Percentiles rank a stretch among this genome's conserved stretches.
Evolutionary conservation across 1,284 basidiomycete genomes (phyloP).

Genomic region (Cryptococcus sp.): DNA sequence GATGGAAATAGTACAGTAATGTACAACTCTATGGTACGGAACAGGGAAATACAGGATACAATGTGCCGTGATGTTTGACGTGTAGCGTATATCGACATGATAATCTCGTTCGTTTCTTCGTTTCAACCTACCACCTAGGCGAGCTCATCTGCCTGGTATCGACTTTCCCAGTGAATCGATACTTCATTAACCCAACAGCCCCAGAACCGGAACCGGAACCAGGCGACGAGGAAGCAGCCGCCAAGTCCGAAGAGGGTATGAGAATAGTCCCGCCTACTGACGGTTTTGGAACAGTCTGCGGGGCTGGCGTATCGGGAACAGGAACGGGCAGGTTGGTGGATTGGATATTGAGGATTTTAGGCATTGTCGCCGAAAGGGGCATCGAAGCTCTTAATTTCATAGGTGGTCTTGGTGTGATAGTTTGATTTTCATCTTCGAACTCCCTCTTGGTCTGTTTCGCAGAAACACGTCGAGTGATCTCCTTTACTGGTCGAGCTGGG

Average conservation of each 20-base stretch:
- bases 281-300: neutral
- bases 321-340: neutral
- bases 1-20: neutral
- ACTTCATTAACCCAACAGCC: conserved; percentile 10
- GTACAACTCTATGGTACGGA: neutral
- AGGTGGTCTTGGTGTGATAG: neutral
- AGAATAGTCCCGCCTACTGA: no score
- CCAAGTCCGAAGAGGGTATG: neutral
- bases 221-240: conserved; percentile 1
- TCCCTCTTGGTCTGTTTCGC: no score
- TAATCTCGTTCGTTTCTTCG: no score
- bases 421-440: no score
- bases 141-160: neutral
- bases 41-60: neutral
- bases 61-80: no score
- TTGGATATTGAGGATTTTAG: neutral
- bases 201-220: neutral
- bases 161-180: conserved; percentile 5
- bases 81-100: no score
- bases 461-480: no score
- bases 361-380: neutral
- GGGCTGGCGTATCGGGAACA: neutral
- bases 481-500: no score
- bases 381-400: neutral
- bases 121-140: neutral